Evolutionary conservation across 345 rosid species (phyloP), one percentile per base, ranked within the genome.

Genomic region (Microcos paniculata): DNA sequence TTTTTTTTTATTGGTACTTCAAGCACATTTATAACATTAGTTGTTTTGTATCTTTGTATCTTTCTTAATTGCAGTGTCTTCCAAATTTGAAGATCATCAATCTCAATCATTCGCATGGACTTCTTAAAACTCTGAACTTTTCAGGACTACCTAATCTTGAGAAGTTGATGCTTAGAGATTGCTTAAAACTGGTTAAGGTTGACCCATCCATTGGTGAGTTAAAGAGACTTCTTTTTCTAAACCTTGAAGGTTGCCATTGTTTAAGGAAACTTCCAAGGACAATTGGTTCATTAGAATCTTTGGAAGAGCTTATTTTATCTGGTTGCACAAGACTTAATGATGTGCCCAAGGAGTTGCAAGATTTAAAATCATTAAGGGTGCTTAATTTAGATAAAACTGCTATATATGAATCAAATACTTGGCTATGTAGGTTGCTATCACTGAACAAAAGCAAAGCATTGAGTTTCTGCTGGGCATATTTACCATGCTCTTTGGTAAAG

Each of bases 301-400:
- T 78, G 12, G 48, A 78, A 66, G 46, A 43, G 48, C 62, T 81
- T n/a, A 56, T 30, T 42, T 21, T 81, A 19, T 68, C 82, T 23
- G 80, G 80, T 23, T 84, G 82, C 82, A 19, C 40, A 53, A 64
- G 78, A 21, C 82, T 82, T 8, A 35, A 71, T 23, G 21, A 26
- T 24, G 31, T 66, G 31, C 71, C 53, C 8, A 11, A 9, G 19
- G 19, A 43, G 7, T 42, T 66, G 9, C 16, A 14, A 0, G n/a
- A 40, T 14, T 42, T 42, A 28, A 48, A 66, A 12, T 66, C 71
- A 38, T 74, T 72, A 10, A 19, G 28, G 53, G 33, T 30, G 31
- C 64, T 72, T 43, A 16, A 21, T n/a, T 14, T 40, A 26, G 78
- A 76, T 45, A 78, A 72, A 31, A 43, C 73, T 19, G 56, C 77